A percentile compares a stretch with the other conserved stretches of the same genome.
phyloP scores from a whole-genome alignment of 2,329 filamentous ascomycete species.

The Rhynchosporium secalis region DNA sequence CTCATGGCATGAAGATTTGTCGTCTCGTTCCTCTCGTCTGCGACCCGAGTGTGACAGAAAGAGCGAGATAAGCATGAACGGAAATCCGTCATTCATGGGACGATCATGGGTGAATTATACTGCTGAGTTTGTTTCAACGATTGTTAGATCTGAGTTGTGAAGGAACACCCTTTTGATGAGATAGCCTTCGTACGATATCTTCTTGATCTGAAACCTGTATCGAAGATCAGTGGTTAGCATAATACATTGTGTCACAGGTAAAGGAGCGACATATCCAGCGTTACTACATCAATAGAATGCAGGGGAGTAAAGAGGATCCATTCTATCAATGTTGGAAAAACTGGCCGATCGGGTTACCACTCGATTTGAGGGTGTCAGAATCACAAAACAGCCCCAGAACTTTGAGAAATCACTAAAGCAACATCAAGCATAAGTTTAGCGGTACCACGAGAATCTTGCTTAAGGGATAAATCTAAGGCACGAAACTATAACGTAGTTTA shows the following conservation, averaged over 20 bases:
- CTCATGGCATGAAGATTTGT: constrained; percentile 7
- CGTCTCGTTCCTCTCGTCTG: not conserved
- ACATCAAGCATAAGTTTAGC: too few species aligned
- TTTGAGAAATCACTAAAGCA: too few species aligned
- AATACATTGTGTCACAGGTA: not conserved
- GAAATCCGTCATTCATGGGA: not conserved
- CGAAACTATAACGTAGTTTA: too few species aligned
- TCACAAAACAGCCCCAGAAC: too few species aligned
- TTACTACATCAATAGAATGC: too few species aligned
- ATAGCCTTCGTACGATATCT: not conserved
- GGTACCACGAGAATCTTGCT: too few species aligned
- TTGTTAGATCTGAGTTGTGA: not conserved
- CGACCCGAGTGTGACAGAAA: not conserved
- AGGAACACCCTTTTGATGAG: not conserved
- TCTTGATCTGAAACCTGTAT: not conserved
- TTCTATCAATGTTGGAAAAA: too few species aligned
- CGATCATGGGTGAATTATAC: not conserved
- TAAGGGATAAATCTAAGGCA: too few species aligned
- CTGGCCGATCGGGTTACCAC: too few species aligned
- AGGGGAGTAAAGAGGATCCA: not conserved
- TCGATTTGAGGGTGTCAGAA: too few species aligned
- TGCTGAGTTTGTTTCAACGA: not conserved
- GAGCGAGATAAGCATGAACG: not conserved
- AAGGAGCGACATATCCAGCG: not conserved
- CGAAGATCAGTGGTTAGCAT: not conserved